Base-by-base conservation (phyloP, 2,329 filamentous ascomycete genomes). In the Fusarium luffae region DNA sequence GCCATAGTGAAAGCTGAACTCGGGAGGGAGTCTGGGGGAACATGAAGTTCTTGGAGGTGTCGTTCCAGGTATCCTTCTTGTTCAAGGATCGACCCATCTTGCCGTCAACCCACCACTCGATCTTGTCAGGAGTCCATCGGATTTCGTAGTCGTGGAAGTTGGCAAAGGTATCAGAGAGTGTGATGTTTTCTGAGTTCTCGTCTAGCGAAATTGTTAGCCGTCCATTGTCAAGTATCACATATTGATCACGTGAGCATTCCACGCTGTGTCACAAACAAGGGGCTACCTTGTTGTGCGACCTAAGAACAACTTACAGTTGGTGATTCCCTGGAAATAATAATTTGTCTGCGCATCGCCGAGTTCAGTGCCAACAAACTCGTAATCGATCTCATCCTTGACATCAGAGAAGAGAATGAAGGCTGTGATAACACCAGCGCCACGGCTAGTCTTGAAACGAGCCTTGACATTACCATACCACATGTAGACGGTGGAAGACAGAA, bases 371-470 rank as follows among this genome's bases (percentile, higher is more conserved):
- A 99, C 88, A 79, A 92, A 98, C 80, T 99, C 96, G 79, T 93
- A 98, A 83, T 99, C 96, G 76, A 99, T 97, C 82, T 99, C 96
- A 77, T 99, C 96, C 86, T 98, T 97, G 77, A 97, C 92, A 76
- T 98, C 95, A 37, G 92, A 94, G 80, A 98, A 89, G 77, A 98
- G 85, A 79, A 99, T 99, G 79, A 99, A 99, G 30, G 94, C 95
- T 3, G 94, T 97, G n/a, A 99, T 92, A 23, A 99, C 96, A 85
- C 96, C 96, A 47, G 85, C 83, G 61, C 94, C 94, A 76, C 92
- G 90, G 70, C 91, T 92, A 0, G 94, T 95, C 85, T 93, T 96
- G 80, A 98, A 85, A 59, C 84, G 92, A 57, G 93, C 93, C 79
- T 91, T 92, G 75, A 97, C 90, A 80, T 92, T 97, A 77, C 96